Evolutionary conservation across 192 early-diverging fungal genomes (phyloP), one percentile per base, ranked within the genome.

Genomic region (Entomortierella parvispora): DNA sequence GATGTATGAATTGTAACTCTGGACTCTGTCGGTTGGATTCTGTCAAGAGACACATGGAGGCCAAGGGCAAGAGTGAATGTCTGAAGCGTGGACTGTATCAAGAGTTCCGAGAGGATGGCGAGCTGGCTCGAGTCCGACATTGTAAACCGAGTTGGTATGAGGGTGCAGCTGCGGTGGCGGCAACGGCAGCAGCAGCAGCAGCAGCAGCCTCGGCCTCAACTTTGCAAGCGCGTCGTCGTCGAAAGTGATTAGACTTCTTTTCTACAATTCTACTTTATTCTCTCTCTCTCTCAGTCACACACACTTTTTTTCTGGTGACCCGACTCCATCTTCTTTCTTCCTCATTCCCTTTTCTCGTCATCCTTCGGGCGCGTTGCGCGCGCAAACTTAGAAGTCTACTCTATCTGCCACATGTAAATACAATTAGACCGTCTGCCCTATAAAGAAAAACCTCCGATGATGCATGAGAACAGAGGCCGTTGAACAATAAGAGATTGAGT

Each of bases 21-120:
- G 74, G 74, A 28, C 48, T 77, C 18, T 77, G 74, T 42, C 53
- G 74, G 3, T 23, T 77, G 23, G 74, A 77, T 26, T 77, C 74
- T 2, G 74, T 77, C 11, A 77, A 77, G 61, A 44, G 74, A 26
- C 74, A 77, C 22, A 77, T 77, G 74, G 66, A 77, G 49, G 74
- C 74, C 18, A 77, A 77, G 66, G 74, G 74, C n/a, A 77, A 77
- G 42, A 34, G 28, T 4, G 74, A 60, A 28, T 77, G 74, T 53
- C 37, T 77, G 9, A 56, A 45, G 25, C 61, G 40, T 22, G 74
- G 74, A 1, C 22, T 68, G 25, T 77, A 77, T 22, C 52, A 68
- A 22, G 74, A 77, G 49, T 77, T 77, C 32, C 11, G 23, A 14
- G 54, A 68, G 20, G 52, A 58, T 28, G 74, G 74, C 6, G 65